phyloP scores from a whole-genome alignment of 202 grass and related monocot species.

The Dendrocalamus latiflorus region DNA sequence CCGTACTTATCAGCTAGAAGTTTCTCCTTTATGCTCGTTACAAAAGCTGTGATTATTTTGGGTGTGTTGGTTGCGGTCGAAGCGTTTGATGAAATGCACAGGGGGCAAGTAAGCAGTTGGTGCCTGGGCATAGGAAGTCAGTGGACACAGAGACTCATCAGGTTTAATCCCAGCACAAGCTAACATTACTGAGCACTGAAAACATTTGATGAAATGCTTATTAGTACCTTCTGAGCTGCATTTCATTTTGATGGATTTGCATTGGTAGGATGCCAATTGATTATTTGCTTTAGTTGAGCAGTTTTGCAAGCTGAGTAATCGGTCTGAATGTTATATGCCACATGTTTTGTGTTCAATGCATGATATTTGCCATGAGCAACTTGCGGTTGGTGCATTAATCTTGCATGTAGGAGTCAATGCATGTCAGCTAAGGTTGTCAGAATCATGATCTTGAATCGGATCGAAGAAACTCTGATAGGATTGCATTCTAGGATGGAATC shows the following conservation, averaged over 20 bases:
- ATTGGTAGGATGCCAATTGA: not conserved
- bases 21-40: not conserved
- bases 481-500: too few relatives aligned
- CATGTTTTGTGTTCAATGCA: not conserved
- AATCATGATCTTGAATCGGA: too few relatives aligned
- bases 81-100: slow-evolving; percentile 34
- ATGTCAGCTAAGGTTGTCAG: not conserved
- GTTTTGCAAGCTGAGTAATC: not conserved
- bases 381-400: not conserved
- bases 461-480: too few relatives aligned
- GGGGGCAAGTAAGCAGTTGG: slow-evolving; percentile 14
- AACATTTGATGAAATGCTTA: not conserved
- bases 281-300: not conserved
- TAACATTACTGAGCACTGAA: not conserved
- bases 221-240: not conserved
- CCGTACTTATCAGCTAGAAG: slow-evolving; percentile 31
- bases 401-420: not conserved
- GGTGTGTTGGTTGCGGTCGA: not conserved
- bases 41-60: not conserved
- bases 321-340: not conserved
- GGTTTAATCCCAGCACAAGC: slow-evolving; percentile 17
- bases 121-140: not conserved
- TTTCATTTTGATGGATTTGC: not conserved
- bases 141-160: not conserved
- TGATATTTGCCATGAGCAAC: not conserved